Base-by-base conservation (phyloP, 2,329 filamentous ascomycete genomes). In the Penicillium sumatraense region DNA sequence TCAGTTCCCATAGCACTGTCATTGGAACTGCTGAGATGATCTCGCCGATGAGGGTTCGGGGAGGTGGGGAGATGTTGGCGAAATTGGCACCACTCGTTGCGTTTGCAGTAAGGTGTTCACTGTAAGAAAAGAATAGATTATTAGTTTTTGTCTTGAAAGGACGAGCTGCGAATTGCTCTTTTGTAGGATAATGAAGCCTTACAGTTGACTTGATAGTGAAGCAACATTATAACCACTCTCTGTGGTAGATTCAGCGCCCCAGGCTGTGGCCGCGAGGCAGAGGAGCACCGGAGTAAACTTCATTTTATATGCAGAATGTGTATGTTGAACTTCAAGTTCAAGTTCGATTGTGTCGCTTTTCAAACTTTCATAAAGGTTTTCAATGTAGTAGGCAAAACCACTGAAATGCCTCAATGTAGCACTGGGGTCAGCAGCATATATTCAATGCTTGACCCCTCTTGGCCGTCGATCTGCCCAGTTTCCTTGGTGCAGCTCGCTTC, bases 11-110 rank as follows among this genome's bases (percentile, higher is more conserved):
- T 20, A 73, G 59, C 0, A 68, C 70, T 0, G 63, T 63, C 5
- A 70, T 51, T 2, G 72, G 72, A 2, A 74, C 64, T 2, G 64
- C 67, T 1, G 69, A 66, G 35, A 72, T 60, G 44, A 74, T 65
- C 20, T 70, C 62, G 2, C 56, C 58, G 50, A 74, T 61, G 35
- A 74, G 59, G 1, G 67, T 62, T 24, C 58, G 58, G 0, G 72
- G 71, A 0, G 72, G 70, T 9, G 68, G 62, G 5, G 67, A 66
- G 45, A 72, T 66, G 54, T 69, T 71, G 49, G 52, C 65, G n/a
- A 72, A 63, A 55, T 71, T 70, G 27, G 60, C 64, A 7, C 60
- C 63, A 44, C 57, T 55, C 23, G 67, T 66, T 49, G 61, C 53
- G 33, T 60, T 64, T 27, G 60, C 59, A 8, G 48, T 58, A 42